These are phyloP conservation scores for Penicillium mononematosum DNA, from an alignment of 495 filamentous ascomycete genomes.

Conservation along the genomic window DNA sequence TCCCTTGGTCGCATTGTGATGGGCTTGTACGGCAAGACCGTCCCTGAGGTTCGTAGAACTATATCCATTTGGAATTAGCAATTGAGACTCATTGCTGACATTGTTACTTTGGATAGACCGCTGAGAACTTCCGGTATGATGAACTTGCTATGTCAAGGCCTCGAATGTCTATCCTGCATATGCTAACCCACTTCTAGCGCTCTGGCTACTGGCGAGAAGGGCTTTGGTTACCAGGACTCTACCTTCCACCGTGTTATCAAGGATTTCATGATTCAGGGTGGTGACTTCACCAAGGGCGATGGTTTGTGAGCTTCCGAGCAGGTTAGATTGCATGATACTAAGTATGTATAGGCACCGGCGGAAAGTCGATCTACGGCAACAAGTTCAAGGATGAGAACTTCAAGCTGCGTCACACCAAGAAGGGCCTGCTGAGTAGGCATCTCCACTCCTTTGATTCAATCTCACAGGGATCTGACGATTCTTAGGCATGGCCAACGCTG, in stretches of 20 bases:
- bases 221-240: slow-evolving; percentile 92
- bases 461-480: slow-evolving; percentile 43
- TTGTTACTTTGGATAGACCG: slow-evolving; percentile 53
- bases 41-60: slow-evolving; percentile 64
- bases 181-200: slow-evolving; percentile 49
- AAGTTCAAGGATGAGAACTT: slow-evolving; percentile 99
- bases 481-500: slow-evolving; percentile 93
- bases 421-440: slow-evolving; percentile 58
- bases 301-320: slow-evolving; percentile 40
- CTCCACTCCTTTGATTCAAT: neutral
- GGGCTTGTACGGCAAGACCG: slow-evolving; percentile 96
- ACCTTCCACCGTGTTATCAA: slow-evolving; percentile 99
- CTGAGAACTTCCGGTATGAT: slow-evolving; percentile 88
- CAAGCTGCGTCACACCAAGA: slow-evolving; percentile 86
- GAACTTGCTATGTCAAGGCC: neutral
- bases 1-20: slow-evolving; percentile 82
- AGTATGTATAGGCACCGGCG: slow-evolving; percentile 68
- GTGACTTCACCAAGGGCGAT: slow-evolving; percentile 96
- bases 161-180: slow-evolving; percentile 9
- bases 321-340: slow-evolving; percentile 9
- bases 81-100: slow-evolving; percentile 7
- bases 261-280: slow-evolving; percentile 98
- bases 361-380: slow-evolving; percentile 95
- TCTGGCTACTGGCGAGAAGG: slow-evolving; percentile 95
- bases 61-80: neutral